These are phyloP conservation scores for Citrus glauca DNA, from an alignment of 345 rosid genomes.

Conservation along the genomic window DNA sequence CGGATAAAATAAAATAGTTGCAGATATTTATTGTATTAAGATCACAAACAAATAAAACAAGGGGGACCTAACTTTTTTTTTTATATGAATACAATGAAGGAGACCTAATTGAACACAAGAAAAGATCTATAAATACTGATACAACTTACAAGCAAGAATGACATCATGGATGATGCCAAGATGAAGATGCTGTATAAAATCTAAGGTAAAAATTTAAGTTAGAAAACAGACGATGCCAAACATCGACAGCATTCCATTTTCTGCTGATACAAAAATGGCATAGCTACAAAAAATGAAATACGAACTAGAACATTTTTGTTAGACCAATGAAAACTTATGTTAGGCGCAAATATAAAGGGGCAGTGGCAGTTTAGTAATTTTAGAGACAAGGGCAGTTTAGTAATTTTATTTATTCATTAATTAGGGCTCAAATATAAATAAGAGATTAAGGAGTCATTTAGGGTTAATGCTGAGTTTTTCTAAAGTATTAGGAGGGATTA, in stretches of 20 bases:
- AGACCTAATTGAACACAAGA: not conserved
- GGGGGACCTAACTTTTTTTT: not conserved
- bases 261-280: not conserved
- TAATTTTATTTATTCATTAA: no score
- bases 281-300: not conserved
- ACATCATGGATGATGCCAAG: not conserved
- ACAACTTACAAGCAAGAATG: not conserved
- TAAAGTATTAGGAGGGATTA: no score
- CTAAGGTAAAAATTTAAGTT: not conserved
- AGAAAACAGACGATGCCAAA: not conserved
- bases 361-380: no score
- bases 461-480: no score
- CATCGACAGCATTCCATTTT: not conserved
- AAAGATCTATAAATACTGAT: no score
- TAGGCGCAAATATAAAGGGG: no score
- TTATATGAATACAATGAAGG: not conserved
- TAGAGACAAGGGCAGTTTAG: no score
- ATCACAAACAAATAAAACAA: not conserved
- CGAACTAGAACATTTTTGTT: not conserved
- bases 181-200: not conserved
- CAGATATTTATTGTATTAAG: not conserved
- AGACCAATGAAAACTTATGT: no score
- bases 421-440: no score
- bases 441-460: no score
- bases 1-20: not conserved